Evolutionary conservation across 169 alveolate species (phyloP).

Genomic region (Blepharisma undulans): DNA sequence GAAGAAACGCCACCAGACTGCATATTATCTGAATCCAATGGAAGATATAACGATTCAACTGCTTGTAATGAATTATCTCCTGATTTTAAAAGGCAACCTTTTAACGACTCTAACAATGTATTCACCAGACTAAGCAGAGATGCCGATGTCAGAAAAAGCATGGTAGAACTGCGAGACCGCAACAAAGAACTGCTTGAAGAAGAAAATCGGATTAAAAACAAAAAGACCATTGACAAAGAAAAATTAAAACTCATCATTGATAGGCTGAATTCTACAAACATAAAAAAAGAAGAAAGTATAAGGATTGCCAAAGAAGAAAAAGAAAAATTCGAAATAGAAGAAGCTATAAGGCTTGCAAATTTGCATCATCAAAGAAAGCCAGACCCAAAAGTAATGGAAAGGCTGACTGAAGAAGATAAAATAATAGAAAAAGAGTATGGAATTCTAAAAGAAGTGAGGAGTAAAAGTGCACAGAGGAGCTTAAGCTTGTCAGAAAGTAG

Average conservation of each 20-base stretch:
- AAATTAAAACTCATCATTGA: background rate
- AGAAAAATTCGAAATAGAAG: background rate
- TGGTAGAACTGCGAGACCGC: background rate
- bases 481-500: background rate
- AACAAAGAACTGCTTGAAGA: background rate
- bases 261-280: background rate
- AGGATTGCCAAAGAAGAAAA: background rate
- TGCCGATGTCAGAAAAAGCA: background rate
- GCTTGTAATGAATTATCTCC: background rate
- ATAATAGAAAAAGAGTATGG: background rate
- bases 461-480: background rate
- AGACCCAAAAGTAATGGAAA: slow-evolving; percentile 5
- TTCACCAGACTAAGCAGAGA: background rate
- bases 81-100: background rate
- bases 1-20: background rate
- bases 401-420: slow-evolving; percentile 25
- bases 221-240: background rate
- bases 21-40: background rate
- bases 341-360: background rate
- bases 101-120: background rate
- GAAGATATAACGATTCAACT: background rate
- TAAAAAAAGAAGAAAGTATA: background rate
- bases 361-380: background rate
- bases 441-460: background rate
- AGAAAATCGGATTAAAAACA: background rate